These are phyloP conservation scores for Postia placenta DNA, from an alignment of 768 basidiomycete species.

Conservation along the genomic window DNA sequence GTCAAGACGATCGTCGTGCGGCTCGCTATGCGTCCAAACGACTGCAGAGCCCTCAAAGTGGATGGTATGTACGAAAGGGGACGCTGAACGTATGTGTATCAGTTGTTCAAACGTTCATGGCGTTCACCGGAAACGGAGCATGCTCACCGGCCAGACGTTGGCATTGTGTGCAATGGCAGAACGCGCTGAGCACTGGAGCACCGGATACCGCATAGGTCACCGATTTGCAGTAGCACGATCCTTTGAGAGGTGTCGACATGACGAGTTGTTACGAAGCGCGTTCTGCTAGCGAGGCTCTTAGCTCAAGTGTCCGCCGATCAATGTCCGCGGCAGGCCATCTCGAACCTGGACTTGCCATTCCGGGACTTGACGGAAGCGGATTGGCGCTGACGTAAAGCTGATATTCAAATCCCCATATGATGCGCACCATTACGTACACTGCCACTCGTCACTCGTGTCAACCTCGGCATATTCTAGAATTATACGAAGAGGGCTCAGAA, in stretches of 20 bases:
- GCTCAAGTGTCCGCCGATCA: too few species aligned
- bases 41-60: conserved; percentile 50
- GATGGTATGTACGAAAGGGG: conserved; percentile 54
- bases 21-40: conserved; percentile 42
- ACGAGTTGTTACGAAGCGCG: too few species aligned
- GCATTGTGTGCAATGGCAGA: conserved; percentile 69
- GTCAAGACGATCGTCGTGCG: conserved; percentile 44
- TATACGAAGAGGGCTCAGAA: too few species aligned
- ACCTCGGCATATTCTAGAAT: too few species aligned
- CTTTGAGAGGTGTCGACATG: conserved; percentile 18
- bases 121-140: conserved; percentile 43
- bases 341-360: neutral
- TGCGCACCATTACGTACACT: too few species aligned
- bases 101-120: neutral
- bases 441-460: too few species aligned
- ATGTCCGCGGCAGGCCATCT: too few species aligned
- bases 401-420: too few species aligned
- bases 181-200: conserved; percentile 48
- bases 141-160: conserved; percentile 53
- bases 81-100: conserved; percentile 29
- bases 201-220: conserved; percentile 43
- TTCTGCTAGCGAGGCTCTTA: too few species aligned
- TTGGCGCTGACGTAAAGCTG: too few species aligned
- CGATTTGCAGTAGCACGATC: conserved; percentile 55
- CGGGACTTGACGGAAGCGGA: too few species aligned